A percentile compares a stretch with the other conserved stretches of the same genome.
phyloP scores from a whole-genome alignment of 129 eudicot species.

The Dittrichia graveolens region DNA sequence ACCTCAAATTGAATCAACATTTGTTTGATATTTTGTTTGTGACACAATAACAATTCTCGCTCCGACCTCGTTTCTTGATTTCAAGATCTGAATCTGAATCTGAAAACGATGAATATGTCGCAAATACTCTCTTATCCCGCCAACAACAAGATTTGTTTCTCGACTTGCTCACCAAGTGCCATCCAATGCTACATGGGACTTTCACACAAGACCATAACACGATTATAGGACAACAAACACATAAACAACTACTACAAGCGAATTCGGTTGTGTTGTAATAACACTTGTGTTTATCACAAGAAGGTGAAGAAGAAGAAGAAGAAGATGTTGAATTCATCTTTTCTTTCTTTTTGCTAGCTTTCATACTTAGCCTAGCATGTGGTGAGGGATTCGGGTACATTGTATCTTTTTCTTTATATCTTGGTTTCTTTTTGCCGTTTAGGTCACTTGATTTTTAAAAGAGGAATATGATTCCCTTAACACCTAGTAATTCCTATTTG shows the following conservation, averaged over 20 bases:
- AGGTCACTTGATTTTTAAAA: slow-evolving; percentile 17
- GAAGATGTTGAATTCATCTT: slow-evolving; percentile 28
- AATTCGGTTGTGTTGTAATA: slow-evolving; percentile 26
- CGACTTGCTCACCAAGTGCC: slow-evolving; percentile 25
- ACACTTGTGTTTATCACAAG: slow-evolving; percentile 12
- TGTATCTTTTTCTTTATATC: not conserved
- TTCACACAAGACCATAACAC: slow-evolving; percentile 43
- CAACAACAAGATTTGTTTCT: slow-evolving; percentile 32
- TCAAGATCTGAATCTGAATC: slow-evolving; percentile 41
- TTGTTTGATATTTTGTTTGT: not conserved
- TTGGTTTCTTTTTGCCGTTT: slow-evolving; percentile 21
- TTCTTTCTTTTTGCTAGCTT: slow-evolving; percentile 9
- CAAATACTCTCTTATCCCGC: slow-evolving; percentile 31
- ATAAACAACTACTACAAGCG: slow-evolving; percentile 43
- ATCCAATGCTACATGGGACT: slow-evolving; percentile 41
- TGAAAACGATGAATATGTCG: slow-evolving; percentile 49
- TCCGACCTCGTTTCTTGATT: not conserved
- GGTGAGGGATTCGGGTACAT: slow-evolving; percentile 4
- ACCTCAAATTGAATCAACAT: not conserved
- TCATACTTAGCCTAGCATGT: not conserved
- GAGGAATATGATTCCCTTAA: slow-evolving; percentile 27
- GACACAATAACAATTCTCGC: not conserved
- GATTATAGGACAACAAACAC: slow-evolving; percentile 51
- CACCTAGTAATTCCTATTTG: too few species aligned
- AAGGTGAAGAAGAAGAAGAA: slow-evolving; percentile 19